These are phyloP conservation scores for Globisporangium spinosum DNA, from an alignment of 352 stramenopile genomes.

Conservation along the genomic window DNA sequence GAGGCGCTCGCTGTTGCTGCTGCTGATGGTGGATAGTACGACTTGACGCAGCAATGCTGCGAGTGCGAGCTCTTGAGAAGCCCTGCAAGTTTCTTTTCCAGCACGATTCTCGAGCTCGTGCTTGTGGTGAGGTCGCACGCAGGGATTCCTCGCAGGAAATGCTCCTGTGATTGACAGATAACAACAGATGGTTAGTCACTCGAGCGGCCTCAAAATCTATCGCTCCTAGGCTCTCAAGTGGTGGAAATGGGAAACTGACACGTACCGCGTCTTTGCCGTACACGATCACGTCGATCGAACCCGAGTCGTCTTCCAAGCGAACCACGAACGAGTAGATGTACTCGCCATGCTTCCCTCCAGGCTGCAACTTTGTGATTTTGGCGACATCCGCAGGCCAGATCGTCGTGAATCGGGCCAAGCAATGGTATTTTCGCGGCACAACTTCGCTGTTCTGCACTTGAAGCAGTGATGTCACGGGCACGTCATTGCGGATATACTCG, in stretches of 20 bases:
- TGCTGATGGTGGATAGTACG: constrained; percentile 34
- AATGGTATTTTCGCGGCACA: constrained; percentile 67
- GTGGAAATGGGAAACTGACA: background rate
- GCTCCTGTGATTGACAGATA: constrained; percentile 33
- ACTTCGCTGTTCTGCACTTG: constrained; percentile 26
- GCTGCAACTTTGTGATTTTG: constrained; percentile 48
- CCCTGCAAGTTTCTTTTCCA: constrained; percentile 47
- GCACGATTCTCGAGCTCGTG: constrained; percentile 43
- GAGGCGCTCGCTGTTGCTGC: constrained; percentile 11
- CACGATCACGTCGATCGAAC: constrained; percentile 59
- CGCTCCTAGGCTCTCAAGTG: background rate
- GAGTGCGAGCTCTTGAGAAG: constrained; percentile 23
- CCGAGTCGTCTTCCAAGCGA: constrained; percentile 43
- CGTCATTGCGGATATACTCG: constrained; percentile 37
- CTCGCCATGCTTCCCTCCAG: constrained; percentile 8
- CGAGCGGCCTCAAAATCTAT: background rate
- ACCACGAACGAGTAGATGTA: constrained; percentile 73
- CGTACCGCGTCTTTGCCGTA: constrained; percentile 70
- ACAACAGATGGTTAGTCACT: constrained; percentile 2
- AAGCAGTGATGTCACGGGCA: constrained; percentile 40
- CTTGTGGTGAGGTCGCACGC: constrained; percentile 54
- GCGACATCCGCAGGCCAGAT: constrained; percentile 49
- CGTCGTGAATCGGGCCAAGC: constrained; percentile 34
- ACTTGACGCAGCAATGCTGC: constrained; percentile 71
- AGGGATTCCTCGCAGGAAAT: constrained; percentile 68